Base-by-base conservation (phyloP, 805 yeast species). In the Wickerhamiella allomyrinae region DNA sequence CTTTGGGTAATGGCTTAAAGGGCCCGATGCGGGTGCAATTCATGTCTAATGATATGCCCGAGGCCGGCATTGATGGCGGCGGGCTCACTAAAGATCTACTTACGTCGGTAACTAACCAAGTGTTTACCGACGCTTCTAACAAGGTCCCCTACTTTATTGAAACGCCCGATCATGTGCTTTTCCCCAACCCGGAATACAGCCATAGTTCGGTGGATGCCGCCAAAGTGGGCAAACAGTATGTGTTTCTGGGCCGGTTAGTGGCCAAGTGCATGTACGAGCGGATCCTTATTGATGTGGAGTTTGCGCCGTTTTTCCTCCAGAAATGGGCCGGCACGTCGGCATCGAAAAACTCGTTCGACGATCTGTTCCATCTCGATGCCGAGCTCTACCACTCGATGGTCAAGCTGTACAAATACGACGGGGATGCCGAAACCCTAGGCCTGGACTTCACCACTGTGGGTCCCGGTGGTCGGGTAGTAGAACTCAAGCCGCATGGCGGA, bases 21-120 rank as follows among this genome's bases (percentile, higher is more conserved):
- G 55, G 68, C 7, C 67, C 66, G 27, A 58, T 87, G 8, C 63
- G 71, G 1, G 85, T 91, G 2, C 69, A 69, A 13, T 86, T 91
- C 55, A 64, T 65, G 29, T 81, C 83, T 52, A 72, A 79, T 60
- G 94, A 87, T 2, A 65, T 63, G 13, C 71, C 66, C 27, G 97
- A 89, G 57, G 85, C 78, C 0, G 98, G 98, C 1, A 79, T 89
- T 34, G 98, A 89, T 58, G 98, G 98, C 7, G 98, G 97, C 10
- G 98, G 98, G 1, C 66, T 89, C 20, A 87, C 96, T 0, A 87
- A 89, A 57, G 98, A 89, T 54, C 76, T 91, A 48, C 62, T 89
- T 42, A 85, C 89, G 2, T 67, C 79, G 40, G 76, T 85, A 0
- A 73, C 79, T 2, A 65, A 63, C 3, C 83, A 80, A 48, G 87